These are phyloP conservation scores for Candida piceae DNA, from an alignment of 805 yeast species.

Conservation along the genomic window DNA sequence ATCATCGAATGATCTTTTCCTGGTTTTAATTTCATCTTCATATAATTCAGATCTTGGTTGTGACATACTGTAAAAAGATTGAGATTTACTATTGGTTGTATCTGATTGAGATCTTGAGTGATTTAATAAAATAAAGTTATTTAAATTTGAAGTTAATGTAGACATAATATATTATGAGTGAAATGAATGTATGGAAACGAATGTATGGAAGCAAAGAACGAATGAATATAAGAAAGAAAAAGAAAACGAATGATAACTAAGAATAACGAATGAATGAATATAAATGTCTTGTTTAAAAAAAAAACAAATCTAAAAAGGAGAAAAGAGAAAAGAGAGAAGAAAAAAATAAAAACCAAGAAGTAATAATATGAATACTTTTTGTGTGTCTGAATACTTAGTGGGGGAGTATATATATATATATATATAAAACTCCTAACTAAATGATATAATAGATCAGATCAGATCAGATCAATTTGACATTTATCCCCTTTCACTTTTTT, in stretches of 20 bases:
- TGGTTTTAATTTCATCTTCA: not conserved
- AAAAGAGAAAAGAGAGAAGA: too few species aligned
- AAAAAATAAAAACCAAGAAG: too few species aligned
- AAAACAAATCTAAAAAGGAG: too few species aligned
- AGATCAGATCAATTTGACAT: not conserved
- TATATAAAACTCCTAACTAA: not conserved
- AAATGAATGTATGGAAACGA: not conserved
- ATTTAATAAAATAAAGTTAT: constrained; percentile 8
- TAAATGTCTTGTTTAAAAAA: too few species aligned
- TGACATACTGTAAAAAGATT: constrained; percentile 19
- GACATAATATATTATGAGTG: constrained; percentile 11
- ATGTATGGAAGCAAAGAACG: not conserved
- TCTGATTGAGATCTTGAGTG: constrained; percentile 31
- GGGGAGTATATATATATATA: not conserved
- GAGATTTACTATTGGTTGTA: constrained; percentile 24
- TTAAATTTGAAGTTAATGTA: constrained; percentile 12
- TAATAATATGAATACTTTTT: too few species aligned
- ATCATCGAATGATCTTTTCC: constrained; percentile 14
- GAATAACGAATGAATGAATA: not conserved
- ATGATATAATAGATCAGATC: not conserved
- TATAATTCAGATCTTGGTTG: constrained; percentile 19
- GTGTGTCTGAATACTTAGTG: not conserved
- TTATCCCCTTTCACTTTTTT: too few species aligned
- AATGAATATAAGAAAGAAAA: not conserved
- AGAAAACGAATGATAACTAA: not conserved